phyloP scores from a whole-genome alignment of 1,284 basidiomycete genomes.

The Melanopsichium pennsylvanicum region DNA sequence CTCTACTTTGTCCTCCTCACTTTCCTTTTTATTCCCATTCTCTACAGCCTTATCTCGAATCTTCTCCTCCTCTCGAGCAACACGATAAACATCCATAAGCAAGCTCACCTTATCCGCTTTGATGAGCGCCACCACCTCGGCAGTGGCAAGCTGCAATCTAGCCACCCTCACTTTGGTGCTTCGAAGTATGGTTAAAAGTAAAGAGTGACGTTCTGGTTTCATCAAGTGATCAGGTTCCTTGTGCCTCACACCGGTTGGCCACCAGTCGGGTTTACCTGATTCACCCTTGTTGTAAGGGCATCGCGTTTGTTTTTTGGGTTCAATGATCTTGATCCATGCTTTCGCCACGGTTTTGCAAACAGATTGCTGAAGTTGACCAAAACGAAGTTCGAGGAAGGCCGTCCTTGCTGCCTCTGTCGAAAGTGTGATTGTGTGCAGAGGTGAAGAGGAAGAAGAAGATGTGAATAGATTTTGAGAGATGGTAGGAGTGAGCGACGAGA shows the following conservation, averaged over 20 bases:
- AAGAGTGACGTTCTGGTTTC: conserved; percentile 67
- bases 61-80: conserved; percentile 67
- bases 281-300: conserved; percentile 71
- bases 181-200: conserved; percentile 68
- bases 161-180: conserved; percentile 66
- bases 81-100: conserved; percentile 69
- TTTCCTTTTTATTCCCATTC: conserved; percentile 35
- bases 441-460: not conserved
- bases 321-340: conserved; percentile 68
- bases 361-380: conserved; percentile 68
- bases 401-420: conserved; percentile 44
- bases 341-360: conserved; percentile 70
- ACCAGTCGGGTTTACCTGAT: conserved; percentile 69
- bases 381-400: conserved; percentile 62
- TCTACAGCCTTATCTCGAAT: conserved; percentile 44
- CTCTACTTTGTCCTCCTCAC: conserved; percentile 46
- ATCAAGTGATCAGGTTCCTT: conserved; percentile 70
- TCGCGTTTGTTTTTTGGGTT: conserved; percentile 70
- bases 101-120: conserved; percentile 68
- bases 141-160: conserved; percentile 68
- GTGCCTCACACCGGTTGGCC: conserved; percentile 69
- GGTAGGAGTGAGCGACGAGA: not conserved
- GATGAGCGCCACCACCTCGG: conserved; percentile 68
- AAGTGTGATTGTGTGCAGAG: conserved; percentile 19
- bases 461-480: not conserved